Conservation (phyloP, 352 stramenopile species). For the Globisporangium paroecandrum region DNA sequence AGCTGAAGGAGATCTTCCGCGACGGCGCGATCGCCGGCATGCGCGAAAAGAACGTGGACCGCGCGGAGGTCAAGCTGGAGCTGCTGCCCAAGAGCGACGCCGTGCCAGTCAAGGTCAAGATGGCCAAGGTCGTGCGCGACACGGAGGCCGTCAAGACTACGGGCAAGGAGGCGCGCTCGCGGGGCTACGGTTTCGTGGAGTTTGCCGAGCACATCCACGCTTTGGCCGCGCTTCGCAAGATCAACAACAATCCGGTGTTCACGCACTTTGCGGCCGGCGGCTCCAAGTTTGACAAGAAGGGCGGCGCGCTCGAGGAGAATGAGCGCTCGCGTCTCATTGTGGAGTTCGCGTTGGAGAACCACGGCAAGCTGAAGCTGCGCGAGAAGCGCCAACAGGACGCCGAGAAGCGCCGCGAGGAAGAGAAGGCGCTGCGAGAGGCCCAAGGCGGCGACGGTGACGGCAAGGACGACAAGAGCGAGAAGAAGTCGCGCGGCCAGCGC, state of each 20-base stretch:
- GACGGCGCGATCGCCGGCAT: constrained; percentile 76
- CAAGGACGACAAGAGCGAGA: constrained; percentile 23
- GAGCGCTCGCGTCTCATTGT: constrained; percentile 83
- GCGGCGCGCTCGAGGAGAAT: constrained; percentile 34
- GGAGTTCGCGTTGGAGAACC: constrained; percentile 88
- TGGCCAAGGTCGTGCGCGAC: constrained; percentile 82
- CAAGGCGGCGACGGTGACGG: constrained; percentile 34
- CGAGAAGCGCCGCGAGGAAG: constrained; percentile 67
- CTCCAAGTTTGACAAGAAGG: constrained; percentile 28
- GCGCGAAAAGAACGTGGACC: constrained; percentile 64
- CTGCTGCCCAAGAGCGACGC: constrained; percentile 34
- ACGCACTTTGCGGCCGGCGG: constrained; percentile 53
- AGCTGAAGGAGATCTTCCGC: constrained; percentile 88
- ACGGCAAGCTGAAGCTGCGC: constrained; percentile 84
- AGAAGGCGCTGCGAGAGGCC: constrained; percentile 57
- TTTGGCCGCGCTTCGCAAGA: constrained; percentile 91
- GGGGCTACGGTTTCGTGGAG: constrained; percentile 95
- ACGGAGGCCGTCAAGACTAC: constrained; percentile 53
- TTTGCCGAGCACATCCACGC: constrained; percentile 96
- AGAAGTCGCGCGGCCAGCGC: constrained; percentile 72
- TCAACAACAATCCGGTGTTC: constrained; percentile 98
- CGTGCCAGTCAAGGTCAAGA: constrained; percentile 67
- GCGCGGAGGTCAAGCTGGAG: constrained; percentile 78
- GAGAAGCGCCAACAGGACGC: constrained; percentile 71
- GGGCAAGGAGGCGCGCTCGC: constrained; percentile 55